A percentile compares a stretch with the other conserved stretches of the same genome.
Conservation (phyloP, 1,284 basidiomycete species). For the Apiotrichum mycotoxinovorans region DNA sequence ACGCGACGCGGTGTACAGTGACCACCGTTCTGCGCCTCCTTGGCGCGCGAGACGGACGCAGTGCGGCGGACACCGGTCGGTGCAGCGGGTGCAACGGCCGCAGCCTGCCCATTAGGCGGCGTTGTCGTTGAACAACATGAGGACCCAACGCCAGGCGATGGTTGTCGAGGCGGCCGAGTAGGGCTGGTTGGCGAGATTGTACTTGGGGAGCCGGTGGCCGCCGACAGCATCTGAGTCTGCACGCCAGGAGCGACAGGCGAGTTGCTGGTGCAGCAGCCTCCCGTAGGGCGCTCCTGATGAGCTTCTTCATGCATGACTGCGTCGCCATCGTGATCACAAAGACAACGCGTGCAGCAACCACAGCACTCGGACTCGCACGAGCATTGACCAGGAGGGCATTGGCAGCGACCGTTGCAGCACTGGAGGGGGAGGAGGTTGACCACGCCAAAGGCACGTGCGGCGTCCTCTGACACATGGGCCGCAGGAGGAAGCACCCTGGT, state of each 20-base stretch:
- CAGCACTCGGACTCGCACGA: slow-evolving; percentile 49
- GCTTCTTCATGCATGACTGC: slow-evolving; percentile 17
- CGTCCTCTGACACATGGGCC: slow-evolving; percentile 33
- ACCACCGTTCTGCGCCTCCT: slow-evolving; percentile 12
- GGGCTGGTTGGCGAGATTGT: slow-evolving; percentile 5
- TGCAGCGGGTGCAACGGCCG: background rate
- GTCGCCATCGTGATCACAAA: slow-evolving; percentile 41
- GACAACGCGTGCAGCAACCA: slow-evolving; percentile 47
- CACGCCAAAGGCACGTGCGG: slow-evolving; percentile 38
- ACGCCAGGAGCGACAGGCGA: slow-evolving; percentile 1
- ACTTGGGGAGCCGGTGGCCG: background rate
- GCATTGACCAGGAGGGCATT: slow-evolving; percentile 47
- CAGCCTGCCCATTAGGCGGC: slow-evolving; percentile 10
- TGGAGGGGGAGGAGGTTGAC: slow-evolving; percentile 47
- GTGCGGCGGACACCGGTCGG: slow-evolving; percentile 16
- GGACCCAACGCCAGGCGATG: slow-evolving; percentile 1
- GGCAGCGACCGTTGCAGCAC: slow-evolving; percentile 50
- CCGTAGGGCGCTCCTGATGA: background rate
- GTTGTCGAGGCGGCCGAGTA: slow-evolving; percentile 1
- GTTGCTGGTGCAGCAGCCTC: slow-evolving; percentile 10
- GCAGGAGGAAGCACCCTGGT: slow-evolving; percentile 39
- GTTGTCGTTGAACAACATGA: slow-evolving; percentile 2
- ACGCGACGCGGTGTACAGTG: slow-evolving; percentile 22
- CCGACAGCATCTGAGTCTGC: background rate
- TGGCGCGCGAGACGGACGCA: slow-evolving; percentile 20